Base-by-base conservation (phyloP, 768 basidiomycete genomes). In the Imleria badia region DNA sequence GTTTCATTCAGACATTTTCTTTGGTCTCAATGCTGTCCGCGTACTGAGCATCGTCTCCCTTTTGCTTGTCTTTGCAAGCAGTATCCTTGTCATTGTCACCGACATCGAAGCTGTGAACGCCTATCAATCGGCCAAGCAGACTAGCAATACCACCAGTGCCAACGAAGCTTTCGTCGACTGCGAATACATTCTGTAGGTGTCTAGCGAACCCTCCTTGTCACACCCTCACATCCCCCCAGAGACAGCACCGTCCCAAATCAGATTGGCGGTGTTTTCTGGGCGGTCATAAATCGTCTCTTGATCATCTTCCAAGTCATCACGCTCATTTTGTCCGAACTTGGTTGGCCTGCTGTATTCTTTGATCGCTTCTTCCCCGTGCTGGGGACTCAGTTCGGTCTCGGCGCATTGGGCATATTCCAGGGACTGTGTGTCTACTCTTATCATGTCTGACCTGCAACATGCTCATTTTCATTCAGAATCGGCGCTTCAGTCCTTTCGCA, bases 181-280 rank as follows among this genome's bases (percentile, higher is more conserved):
- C 63, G 90, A 94, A 61, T 94, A 94, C 69, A 89, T 91, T 59
- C 76, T 82, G 83, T 91, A 70, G 49, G 84, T 74, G 50, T 52
- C 29, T 14, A n/a, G 31, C 42, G 7, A 29, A 43, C 39, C 45
- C 41, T 20, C 43, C 8, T 10, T 36, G 26, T 52, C 48, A 48
- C 20, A 20, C 41, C 43, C 57, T 52, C 52, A 82, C 54, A 17
- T 36, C 13, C 30, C n/a, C 45, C 45, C 59, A 87, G 83, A 54
- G 63, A 70, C 45, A 90, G 86, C 70, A 91, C 91, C 3, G 91
- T 97, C 6, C 94, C 94, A 5, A 91, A 92, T 71, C 93, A 96
- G 69, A 81, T 90, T 30, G 94, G 90, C 19, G 94, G 94, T 26
- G 81, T 83, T 10, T 96, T 97, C 74, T 97, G 93, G 90, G 89